These are phyloP conservation scores for Jatropha curcas DNA, from an alignment of 345 rosid genomes.

Conservation along the genomic window DNA sequence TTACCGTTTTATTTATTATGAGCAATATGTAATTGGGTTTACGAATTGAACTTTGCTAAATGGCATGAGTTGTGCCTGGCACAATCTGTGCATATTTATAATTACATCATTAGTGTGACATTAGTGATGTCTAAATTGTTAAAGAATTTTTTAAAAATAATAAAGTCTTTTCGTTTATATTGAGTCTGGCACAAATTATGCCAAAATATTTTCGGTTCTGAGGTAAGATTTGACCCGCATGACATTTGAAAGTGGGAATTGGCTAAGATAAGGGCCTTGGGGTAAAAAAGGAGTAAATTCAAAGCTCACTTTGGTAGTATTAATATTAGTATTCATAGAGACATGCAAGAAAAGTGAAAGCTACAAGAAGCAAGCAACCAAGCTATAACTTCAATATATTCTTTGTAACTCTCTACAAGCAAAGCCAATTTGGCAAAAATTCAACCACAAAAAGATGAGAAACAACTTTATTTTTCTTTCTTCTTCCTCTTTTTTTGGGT, in stretches of 20 bases:
- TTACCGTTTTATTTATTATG: too few relatives aligned
- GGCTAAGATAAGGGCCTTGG: conserved; percentile 16
- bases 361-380: not conserved
- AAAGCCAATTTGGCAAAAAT: conserved; percentile 36
- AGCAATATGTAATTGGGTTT: too few relatives aligned
- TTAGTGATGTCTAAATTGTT: too few relatives aligned
- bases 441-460: conserved; percentile 34
- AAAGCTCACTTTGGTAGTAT: conserved; percentile 29
- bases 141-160: too few relatives aligned
- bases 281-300: conserved; percentile 15
- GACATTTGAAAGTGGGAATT: conserved; percentile 20
- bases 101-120: too few relatives aligned
- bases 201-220: too few relatives aligned
- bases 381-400: conserved; percentile 24
- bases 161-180: too few relatives aligned
- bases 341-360: conserved; percentile 42
- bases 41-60: too few relatives aligned
- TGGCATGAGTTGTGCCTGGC: too few relatives aligned
- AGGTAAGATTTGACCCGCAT: conserved; percentile 22
- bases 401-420: conserved; percentile 57
- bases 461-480: conserved; percentile 23
- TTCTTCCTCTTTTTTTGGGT: conserved; percentile 18
- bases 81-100: too few relatives aligned
- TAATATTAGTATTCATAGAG: not conserved
- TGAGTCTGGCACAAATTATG: too few relatives aligned